Base-by-base conservation (phyloP, 1,139 yeast species). In the Debaryomyces udenii region DNA sequence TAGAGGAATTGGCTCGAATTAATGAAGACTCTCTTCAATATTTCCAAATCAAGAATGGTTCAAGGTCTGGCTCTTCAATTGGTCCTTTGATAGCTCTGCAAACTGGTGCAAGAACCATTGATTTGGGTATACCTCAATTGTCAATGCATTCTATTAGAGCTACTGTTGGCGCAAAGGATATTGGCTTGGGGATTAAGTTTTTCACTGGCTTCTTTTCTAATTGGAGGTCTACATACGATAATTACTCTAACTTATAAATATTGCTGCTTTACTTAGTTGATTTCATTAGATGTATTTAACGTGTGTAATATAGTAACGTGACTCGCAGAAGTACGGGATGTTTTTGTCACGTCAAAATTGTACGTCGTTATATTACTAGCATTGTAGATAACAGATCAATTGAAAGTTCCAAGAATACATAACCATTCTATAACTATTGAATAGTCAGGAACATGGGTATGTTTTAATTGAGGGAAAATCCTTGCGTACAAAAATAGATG, bases 81-180 rank as follows among this genome's bases (percentile, higher is more conserved):
- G 95, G 95, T 0, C 93, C 93, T 6, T 70, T 76, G 34, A 65
- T 86, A 40, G 70, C 89, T 1, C 65, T 80, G 6, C 70, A 63
- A 31, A 83, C 91, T 1, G 94, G 95, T 24, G 86, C 90, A 9
- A 73, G 89, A 54, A 82, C 89, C 20, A 74, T 85, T 37, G 95
- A 86, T 57, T 68, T 84, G 43, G 95, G 95, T 30, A 80, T 86
- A 46, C 83, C 94, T 0, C 90, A 85, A 53, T 67, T 85, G 49
- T 76, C 90, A 6, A 86, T 86, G 95, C 95, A 86, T 61, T 82
- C 89, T 40, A 84, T 86, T 43, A 70, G 94, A 55, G 91, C 90
- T 18, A 76, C 86, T 14, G 77, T 85, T 27, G 94, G 95, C 9
- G 70, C 80, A 23, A 76, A 76, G 53, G 95, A 86, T 53, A 72